Evolutionary conservation across 2,329 filamentous ascomycete genomes (phyloP).

Genomic region (Neonectria faginata): DNA sequence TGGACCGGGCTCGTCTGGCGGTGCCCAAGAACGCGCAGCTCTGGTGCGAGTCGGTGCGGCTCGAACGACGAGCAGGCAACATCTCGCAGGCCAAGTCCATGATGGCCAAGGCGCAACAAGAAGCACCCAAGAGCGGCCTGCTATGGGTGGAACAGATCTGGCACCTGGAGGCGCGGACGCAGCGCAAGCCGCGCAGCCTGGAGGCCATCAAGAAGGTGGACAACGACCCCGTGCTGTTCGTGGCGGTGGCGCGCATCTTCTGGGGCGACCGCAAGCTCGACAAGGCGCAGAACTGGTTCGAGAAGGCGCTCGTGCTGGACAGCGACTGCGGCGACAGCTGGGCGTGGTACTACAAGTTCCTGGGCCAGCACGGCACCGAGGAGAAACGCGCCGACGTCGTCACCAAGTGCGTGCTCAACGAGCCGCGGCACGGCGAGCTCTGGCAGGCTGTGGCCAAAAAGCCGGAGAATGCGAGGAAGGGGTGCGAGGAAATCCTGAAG

Average conservation of each 20-base stretch:
- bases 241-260: slow-evolving; percentile 93
- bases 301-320: slow-evolving; percentile 91
- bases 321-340: slow-evolving; percentile 91
- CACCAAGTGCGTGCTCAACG: slow-evolving; percentile 81
- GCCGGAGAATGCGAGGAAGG: slow-evolving; percentile 80
- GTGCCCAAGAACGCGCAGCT: slow-evolving; percentile 86
- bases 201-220: slow-evolving; percentile 98
- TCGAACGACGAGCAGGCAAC: slow-evolving; percentile 90
- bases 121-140: slow-evolving; percentile 87
- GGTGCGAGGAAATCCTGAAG: slow-evolving; percentile 84
- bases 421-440: slow-evolving; percentile 91
- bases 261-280: slow-evolving; percentile 94
- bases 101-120: slow-evolving; percentile 93
- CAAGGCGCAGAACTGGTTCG: slow-evolving; percentile 96
- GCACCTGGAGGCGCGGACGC: slow-evolving; percentile 90
- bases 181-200: slow-evolving; percentile 89
- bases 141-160: slow-evolving; percentile 97
- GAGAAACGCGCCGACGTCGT: slow-evolving; percentile 92
- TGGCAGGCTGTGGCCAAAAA: slow-evolving; percentile 92
- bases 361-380: slow-evolving; percentile 90
- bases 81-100: slow-evolving; percentile 85
- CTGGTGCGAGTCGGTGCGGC: slow-evolving; percentile 93
- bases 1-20: slow-evolving; percentile 89
- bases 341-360: slow-evolving; percentile 98
- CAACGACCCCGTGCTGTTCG: slow-evolving; percentile 88